Percentiles rank a stretch among this genome's conserved stretches.
These are phyloP conservation scores for Heliamphora pulchella DNA, from an alignment of 179 eudicot species.

Conservation along the genomic window DNA sequence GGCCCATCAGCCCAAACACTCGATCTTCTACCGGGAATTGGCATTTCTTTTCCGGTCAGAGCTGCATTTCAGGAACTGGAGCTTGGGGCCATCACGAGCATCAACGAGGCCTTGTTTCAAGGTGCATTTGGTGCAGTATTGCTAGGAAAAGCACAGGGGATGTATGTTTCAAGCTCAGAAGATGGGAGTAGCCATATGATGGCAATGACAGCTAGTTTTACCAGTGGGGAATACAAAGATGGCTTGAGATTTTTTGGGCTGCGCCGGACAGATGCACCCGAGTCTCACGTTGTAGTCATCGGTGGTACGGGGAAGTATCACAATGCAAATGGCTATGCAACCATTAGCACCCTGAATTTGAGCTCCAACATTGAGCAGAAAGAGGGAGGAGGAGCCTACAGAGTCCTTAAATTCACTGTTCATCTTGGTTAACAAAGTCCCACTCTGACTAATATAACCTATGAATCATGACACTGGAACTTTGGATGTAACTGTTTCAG, in stretches of 20 bases:
- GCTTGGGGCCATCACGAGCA: constrained; percentile 28
- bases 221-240: constrained; percentile 17
- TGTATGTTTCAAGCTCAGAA: constrained; percentile 34
- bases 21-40: constrained; percentile 17
- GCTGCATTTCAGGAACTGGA: constrained; percentile 31
- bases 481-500: too few relatives aligned
- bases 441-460: too few relatives aligned
- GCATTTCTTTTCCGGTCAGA: constrained; percentile 24
- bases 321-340: constrained; percentile 38
- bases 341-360: constrained; percentile 14
- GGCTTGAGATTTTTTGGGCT: constrained; percentile 34
- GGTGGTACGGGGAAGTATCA: constrained; percentile 42
- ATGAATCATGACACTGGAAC: too few relatives aligned
- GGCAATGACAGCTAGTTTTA: constrained; percentile 34
- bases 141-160: constrained; percentile 38
- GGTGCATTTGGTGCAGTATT: constrained; percentile 22
- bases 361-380: constrained; percentile 6
- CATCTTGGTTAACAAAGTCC: constrained; percentile 9
- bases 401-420: constrained; percentile 10
- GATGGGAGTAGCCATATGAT: constrained; percentile 34
- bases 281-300: constrained; percentile 37
- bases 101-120: constrained; percentile 28
- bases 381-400: constrained; percentile 9
- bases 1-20: constrained; percentile 15
- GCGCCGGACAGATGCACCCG: constrained; percentile 25